A percentile compares a stretch with the other conserved stretches of the same genome.
These are phyloP conservation scores for Lycium ferocissimum DNA, from an alignment of 257 asterid species.

Conservation along the genomic window DNA sequence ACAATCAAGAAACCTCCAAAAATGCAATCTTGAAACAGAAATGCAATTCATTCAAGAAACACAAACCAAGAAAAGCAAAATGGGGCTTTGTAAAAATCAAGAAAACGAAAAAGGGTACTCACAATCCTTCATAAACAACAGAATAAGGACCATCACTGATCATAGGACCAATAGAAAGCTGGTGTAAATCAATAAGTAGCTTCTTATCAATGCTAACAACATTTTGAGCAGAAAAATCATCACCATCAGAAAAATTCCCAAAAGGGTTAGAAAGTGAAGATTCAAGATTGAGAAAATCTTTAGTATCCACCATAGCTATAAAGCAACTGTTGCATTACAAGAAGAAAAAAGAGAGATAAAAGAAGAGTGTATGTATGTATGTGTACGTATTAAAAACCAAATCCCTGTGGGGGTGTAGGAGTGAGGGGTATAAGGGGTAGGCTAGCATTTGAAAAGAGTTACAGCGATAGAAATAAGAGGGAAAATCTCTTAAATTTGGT, in stretches of 20 bases:
- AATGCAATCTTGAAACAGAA: slow-evolving; percentile 14
- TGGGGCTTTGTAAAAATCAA: neutral
- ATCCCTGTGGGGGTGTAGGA: neutral
- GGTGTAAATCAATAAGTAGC: slow-evolving; percentile 47
- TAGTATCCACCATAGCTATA: slow-evolving; percentile 24
- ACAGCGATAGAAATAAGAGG: slow-evolving; percentile 50
- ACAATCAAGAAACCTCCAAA: neutral
- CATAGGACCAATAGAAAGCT: slow-evolving; percentile 53
- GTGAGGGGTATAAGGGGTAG: neutral
- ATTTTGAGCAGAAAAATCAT: slow-evolving; percentile 27
- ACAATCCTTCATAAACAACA: slow-evolving; percentile 63
- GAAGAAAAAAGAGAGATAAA: neutral
- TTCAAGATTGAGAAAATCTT: slow-evolving; percentile 24
- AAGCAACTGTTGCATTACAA: slow-evolving; percentile 36
- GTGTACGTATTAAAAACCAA: neutral
- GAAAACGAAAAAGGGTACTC: slow-evolving; percentile 34
- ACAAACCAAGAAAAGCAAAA: neutral
- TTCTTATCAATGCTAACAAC: slow-evolving; percentile 40
- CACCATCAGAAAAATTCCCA: slow-evolving; percentile 4
- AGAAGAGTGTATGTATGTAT: neutral
- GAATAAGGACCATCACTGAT: slow-evolving; percentile 60
- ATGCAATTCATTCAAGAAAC: slow-evolving; percentile 16
- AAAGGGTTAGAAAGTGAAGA: slow-evolving; percentile 22
- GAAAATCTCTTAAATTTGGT: slow-evolving; percentile 37
- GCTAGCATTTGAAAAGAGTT: slow-evolving; percentile 45